These are phyloP conservation scores for Scutellaria galericulata DNA, from an alignment of 257 asterid genomes.

Conservation along the genomic window DNA sequence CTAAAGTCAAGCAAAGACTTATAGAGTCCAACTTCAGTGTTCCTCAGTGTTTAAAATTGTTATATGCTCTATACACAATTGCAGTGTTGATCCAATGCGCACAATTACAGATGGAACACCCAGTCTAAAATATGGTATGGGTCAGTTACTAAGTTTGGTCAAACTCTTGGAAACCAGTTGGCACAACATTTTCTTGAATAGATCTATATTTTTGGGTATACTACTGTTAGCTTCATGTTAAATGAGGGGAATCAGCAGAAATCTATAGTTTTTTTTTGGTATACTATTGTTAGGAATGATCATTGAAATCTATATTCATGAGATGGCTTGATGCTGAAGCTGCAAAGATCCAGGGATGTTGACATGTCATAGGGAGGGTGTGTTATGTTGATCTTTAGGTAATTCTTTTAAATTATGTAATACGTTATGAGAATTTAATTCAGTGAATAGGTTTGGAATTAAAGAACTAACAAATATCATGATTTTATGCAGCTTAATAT, in stretches of 20 bases:
- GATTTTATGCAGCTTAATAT: too few species aligned
- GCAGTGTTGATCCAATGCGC: neutral
- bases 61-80: too few species aligned
- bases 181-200: neutral
- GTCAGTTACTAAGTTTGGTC: slow-evolving; percentile 8
- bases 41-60: neutral
- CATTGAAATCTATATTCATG: neutral
- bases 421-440: too few species aligned
- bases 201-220: neutral
- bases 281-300: neutral
- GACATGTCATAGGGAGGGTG: neutral
- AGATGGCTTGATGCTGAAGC: slow-evolving; percentile 17
- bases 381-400: too few species aligned
- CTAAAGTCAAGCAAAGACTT: slow-evolving; percentile 18
- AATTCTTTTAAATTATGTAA: too few species aligned
- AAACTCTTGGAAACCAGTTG: neutral
- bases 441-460: too few species aligned
- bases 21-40: slow-evolving; percentile 18
- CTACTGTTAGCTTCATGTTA: neutral
- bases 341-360: slow-evolving; percentile 21
- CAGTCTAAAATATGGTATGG: neutral
- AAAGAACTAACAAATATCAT: too few species aligned
- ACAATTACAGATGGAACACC: neutral
- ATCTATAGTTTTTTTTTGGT: too few species aligned
- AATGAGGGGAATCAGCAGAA: neutral